These are phyloP conservation scores for Pseudogymnoascus verrucosus DNA, from an alignment of 2,329 filamentous ascomycete species.

Conservation along the genomic window DNA sequence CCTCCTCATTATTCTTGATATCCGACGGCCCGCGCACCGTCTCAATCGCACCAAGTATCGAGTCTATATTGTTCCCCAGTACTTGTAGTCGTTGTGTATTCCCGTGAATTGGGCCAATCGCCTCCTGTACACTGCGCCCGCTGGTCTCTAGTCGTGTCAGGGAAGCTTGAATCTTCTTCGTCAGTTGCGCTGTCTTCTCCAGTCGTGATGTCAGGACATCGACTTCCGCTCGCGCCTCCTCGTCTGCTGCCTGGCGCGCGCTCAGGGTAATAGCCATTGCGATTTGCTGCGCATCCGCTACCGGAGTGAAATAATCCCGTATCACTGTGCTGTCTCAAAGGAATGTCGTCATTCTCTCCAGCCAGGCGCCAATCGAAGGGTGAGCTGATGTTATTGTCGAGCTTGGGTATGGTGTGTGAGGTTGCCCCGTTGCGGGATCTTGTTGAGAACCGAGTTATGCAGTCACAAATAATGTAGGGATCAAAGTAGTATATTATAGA, in stretches of 20 bases:
- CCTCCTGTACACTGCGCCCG: slow-evolving; percentile 83
- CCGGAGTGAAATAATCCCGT: not conserved
- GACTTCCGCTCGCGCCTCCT: slow-evolving; percentile 61
- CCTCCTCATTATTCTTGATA: slow-evolving; percentile 84
- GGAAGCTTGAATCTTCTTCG: slow-evolving; percentile 90
- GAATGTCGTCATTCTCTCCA: not conserved
- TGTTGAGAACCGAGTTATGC: not conserved
- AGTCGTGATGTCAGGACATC: slow-evolving; percentile 66
- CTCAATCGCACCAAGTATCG: slow-evolving; percentile 78
- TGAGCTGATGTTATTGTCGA: not conserved
- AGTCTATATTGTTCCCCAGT: slow-evolving; percentile 79
- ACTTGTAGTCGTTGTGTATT: slow-evolving; percentile 85
- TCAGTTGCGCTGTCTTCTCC: slow-evolving; percentile 86
- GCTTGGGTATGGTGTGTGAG: not conserved
- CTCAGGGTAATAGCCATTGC: slow-evolving; percentile 25
- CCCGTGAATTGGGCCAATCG: slow-evolving; percentile 83
- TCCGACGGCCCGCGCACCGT: slow-evolving; percentile 84
- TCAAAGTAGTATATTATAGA: not conserved
- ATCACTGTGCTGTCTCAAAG: not conserved
- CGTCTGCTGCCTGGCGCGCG: slow-evolving; percentile 37
- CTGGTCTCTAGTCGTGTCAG: slow-evolving; percentile 76
- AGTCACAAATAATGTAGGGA: not conserved
- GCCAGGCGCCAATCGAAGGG: not conserved
- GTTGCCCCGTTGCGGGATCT: not conserved
- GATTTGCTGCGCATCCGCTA: not conserved